Percentiles rank a stretch among this genome's conserved stretches.
phyloP scores from a whole-genome alignment of 2,329 filamentous ascomycete species.

The Phaeosphaeriaceae sp. region DNA sequence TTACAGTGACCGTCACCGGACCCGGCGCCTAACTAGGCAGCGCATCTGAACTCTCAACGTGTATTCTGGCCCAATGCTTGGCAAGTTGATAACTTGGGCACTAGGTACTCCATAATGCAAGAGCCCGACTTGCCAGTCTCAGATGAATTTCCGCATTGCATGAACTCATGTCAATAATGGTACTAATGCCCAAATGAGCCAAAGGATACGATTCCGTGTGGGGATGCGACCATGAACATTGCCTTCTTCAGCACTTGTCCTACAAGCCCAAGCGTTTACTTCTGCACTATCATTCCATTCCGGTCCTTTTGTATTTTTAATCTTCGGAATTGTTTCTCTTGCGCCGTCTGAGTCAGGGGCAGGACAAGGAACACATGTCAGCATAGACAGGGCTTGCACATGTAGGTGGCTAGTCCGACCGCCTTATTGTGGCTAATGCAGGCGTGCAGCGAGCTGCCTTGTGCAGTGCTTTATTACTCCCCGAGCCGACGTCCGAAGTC shows the following conservation, averaged over 20 bases:
- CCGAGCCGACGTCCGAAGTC: neutral
- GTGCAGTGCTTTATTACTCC: neutral
- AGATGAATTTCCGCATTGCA: neutral
- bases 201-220: neutral
- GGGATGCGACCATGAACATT: conserved; percentile 3
- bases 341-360: conserved; percentile 13
- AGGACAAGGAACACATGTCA: conserved; percentile 6
- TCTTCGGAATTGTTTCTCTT: conserved; percentile 4
- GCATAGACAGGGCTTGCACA: conserved; percentile 3
- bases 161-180: neutral
- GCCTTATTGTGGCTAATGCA: neutral
- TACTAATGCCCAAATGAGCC: neutral
- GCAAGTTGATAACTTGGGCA: neutral
- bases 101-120: neutral
- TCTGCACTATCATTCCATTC: conserved; percentile 5
- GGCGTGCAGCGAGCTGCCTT: neutral
- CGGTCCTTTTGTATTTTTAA: conserved; percentile 1
- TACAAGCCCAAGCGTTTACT: conserved; percentile 2
- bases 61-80: no score
- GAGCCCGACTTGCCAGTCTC: conserved; percentile 1
- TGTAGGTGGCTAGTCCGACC: conserved; percentile 3
- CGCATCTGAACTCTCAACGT: no score
- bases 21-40: no score
- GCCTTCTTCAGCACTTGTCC: conserved; percentile 5
- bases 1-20: no score